Percentiles rank a stretch among this genome's conserved stretches.
phyloP scores from a whole-genome alignment of 352 stramenopile genomes.

The Pythium diclinum region DNA sequence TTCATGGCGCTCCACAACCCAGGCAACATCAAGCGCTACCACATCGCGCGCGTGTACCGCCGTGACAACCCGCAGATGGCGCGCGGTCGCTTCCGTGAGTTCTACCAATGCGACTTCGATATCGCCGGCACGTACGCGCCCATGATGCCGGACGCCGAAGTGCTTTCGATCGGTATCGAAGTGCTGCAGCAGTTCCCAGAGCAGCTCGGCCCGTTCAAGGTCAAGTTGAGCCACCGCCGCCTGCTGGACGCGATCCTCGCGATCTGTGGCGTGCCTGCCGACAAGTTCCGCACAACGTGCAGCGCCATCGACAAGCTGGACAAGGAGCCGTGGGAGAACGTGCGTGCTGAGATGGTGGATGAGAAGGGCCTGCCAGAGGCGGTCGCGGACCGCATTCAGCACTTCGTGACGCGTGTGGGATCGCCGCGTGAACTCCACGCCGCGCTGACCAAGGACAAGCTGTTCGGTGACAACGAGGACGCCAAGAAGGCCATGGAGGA shows the following conservation, averaged over 20 bases:
- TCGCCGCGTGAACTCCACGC: slow-evolving; percentile 84
- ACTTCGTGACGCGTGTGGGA: slow-evolving; percentile 92
- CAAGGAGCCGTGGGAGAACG: slow-evolving; percentile 94
- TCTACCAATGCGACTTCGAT: slow-evolving; percentile 99
- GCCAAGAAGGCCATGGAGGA: slow-evolving; percentile 88
- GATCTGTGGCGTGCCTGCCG: slow-evolving; percentile 94
- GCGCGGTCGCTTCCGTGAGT: slow-evolving; percentile 96
- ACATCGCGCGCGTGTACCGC: slow-evolving; percentile 97
- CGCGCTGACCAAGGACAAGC: slow-evolving; percentile 64
- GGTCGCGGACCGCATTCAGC: slow-evolving; percentile 93
- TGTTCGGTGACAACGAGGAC: slow-evolving; percentile 90
- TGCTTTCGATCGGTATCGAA: slow-evolving; percentile 94
- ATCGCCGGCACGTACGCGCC: slow-evolving; percentile 93
- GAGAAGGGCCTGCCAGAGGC: slow-evolving; percentile 93
- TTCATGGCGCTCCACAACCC: slow-evolving; percentile 97
- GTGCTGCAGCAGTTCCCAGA: slow-evolving; percentile 84
- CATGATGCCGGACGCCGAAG: slow-evolving; percentile 97
- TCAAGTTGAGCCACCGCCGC: slow-evolving; percentile 98
- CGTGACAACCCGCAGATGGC: slow-evolving; percentile 94
- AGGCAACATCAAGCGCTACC: slow-evolving; percentile 98
- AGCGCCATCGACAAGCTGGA: slow-evolving; percentile 99
- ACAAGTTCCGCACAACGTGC: slow-evolving; percentile 98
- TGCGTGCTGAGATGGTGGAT: slow-evolving; percentile 94
- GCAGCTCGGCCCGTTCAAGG: slow-evolving; percentile 89
- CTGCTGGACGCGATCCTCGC: slow-evolving; percentile 97